Conservation (phyloP, 495 filamentous ascomycete species). For the Trichoderma gamsii region DNA sequence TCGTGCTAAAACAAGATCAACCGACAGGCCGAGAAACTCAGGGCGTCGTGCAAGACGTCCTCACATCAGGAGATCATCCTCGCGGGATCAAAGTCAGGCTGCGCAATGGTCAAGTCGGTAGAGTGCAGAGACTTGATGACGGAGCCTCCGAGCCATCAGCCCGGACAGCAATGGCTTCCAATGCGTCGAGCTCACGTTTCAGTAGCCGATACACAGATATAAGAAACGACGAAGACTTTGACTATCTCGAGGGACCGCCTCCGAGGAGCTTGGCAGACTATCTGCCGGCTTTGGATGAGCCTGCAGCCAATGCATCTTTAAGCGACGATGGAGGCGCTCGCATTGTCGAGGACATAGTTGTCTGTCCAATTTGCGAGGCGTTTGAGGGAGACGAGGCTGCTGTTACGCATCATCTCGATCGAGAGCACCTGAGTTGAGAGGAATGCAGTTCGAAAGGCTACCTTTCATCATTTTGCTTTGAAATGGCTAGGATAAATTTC, state of each 20-base stretch:
- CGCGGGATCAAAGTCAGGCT: constrained; percentile 71
- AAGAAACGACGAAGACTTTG: constrained; percentile 11
- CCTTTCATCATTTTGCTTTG: too few species aligned
- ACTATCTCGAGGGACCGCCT: neutral
- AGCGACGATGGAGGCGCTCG: neutral
- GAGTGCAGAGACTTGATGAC: constrained; percentile 54
- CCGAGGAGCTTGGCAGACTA: constrained; percentile 13
- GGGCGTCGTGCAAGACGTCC: constrained; percentile 53
- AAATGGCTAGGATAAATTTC: too few species aligned
- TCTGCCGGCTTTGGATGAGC: neutral
- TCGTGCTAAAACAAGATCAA: constrained; percentile 67
- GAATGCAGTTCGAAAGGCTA: too few species aligned
- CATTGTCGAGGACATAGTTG: constrained; percentile 24
- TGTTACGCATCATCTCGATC: constrained; percentile 52
- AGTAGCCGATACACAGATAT: constrained; percentile 13
- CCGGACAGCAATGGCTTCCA: constrained; percentile 8
- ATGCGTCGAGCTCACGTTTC: constrained; percentile 17
- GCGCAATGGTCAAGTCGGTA: constrained; percentile 58
- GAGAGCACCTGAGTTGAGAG: constrained; percentile 40
- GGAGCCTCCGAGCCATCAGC: constrained; percentile 18
- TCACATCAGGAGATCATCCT: constrained; percentile 67
- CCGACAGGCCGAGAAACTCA: constrained; percentile 59
- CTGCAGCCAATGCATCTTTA: neutral
- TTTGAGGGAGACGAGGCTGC: constrained; percentile 57
- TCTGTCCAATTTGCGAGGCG: constrained; percentile 53